Conservation (phyloP, 371 early-diverging fungal genomes). For the Syncephalastrum contaminatum region DNA sequence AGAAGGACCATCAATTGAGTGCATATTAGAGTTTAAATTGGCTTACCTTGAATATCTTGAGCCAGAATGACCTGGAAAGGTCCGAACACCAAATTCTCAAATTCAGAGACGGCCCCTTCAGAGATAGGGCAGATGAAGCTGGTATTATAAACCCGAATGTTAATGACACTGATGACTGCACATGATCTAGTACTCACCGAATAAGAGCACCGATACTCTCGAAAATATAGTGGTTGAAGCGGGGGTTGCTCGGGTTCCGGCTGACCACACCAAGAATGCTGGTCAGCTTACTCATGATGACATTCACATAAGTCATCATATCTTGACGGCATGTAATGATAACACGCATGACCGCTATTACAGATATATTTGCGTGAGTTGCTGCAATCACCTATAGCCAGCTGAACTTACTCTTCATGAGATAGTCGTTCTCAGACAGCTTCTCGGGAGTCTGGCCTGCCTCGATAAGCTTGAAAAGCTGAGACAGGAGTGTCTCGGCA, state of each 20-base stretch:
- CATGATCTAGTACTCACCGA: slow-evolving; percentile 33
- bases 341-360: slow-evolving; percentile 76
- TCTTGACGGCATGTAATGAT: slow-evolving; percentile 73
- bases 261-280: slow-evolving; percentile 80
- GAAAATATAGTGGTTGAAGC: slow-evolving; percentile 95
- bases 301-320: slow-evolving; percentile 68
- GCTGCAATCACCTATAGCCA: not conserved
- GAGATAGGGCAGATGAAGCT: slow-evolving; percentile 62
- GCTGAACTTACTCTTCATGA: slow-evolving; percentile 70
- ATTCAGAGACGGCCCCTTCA: slow-evolving; percentile 66
- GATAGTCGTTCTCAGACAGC: slow-evolving; percentile 93
- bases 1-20: slow-evolving; percentile 8
- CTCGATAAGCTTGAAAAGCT: slow-evolving; percentile 77
- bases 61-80: slow-evolving; percentile 93
- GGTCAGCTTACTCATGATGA: slow-evolving; percentile 72
- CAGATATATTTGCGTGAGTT: not conserved
- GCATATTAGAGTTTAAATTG: not conserved
- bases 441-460: slow-evolving; percentile 72
- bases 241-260: slow-evolving; percentile 95
- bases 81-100: slow-evolving; percentile 71
- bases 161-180: not conserved
- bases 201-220: slow-evolving; percentile 91
- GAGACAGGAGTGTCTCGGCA: slow-evolving; percentile 65
- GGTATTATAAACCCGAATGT: not conserved
- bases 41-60: slow-evolving; percentile 70